Conservation (phyloP, 495 filamentous ascomycete species). For the Penicillium taxi region DNA sequence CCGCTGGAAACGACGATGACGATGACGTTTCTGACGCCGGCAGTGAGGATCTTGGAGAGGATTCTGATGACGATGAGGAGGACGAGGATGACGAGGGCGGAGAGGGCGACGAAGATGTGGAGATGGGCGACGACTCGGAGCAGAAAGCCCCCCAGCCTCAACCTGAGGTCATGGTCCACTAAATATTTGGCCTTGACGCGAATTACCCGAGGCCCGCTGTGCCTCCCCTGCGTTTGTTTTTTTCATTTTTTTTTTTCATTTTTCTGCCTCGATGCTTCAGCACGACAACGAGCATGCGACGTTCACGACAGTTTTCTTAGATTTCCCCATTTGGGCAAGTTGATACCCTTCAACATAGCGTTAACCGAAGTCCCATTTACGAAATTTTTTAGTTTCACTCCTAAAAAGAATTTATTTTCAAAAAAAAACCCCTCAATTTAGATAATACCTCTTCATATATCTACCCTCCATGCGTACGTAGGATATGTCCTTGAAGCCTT, state of each 20-base stretch:
- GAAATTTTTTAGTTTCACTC: too few species aligned
- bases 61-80: conserved; percentile 84
- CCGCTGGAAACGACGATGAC: conserved; percentile 51
- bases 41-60: conserved; percentile 92
- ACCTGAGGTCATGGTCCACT: conserved; percentile 49
- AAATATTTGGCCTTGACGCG: conserved; percentile 4
- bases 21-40: conserved; percentile 77
- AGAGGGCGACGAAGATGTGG: conserved; percentile 73
- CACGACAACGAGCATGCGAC: conserved; percentile 26
- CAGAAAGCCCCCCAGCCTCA: conserved; percentile 35
- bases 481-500: background rate
- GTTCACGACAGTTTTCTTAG: conserved; percentile 23
- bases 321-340: too few species aligned
- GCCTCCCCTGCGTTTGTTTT: background rate
- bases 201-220: conserved; percentile 1
- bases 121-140: conserved; percentile 62
- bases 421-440: background rate
- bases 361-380: conserved; percentile 20
- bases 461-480: conserved; percentile 3
- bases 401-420: conserved; percentile 25
- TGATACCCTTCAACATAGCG: conserved; percentile 11
- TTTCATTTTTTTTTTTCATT: conserved; percentile 1
- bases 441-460: background rate
- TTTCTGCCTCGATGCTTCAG: conserved; percentile 6
- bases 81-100: conserved; percentile 66